Conservation (phyloP, 495 filamentous ascomycete species). For the Tuber calosporum region DNA sequence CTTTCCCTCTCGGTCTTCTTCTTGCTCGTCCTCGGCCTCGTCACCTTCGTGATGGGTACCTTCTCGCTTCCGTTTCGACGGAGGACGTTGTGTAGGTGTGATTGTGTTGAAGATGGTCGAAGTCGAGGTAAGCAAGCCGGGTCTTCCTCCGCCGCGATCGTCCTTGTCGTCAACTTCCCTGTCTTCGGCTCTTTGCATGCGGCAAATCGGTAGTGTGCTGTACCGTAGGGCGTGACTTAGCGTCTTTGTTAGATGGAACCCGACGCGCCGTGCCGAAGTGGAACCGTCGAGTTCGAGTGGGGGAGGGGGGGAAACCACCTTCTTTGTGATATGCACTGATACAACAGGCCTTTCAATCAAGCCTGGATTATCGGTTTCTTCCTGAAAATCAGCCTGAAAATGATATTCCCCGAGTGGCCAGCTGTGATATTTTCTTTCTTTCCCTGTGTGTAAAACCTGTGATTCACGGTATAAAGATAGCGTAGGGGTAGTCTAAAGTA, state of each 20-base stretch:
- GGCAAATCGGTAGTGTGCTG: conserved; percentile 31
- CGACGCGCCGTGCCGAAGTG: conserved; percentile 15
- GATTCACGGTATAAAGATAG: not conserved
- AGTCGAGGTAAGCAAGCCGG: conserved; percentile 17
- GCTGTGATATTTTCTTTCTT: not conserved
- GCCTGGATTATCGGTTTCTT: conserved; percentile 9
- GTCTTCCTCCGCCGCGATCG: conserved; percentile 29
- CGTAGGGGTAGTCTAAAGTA: not conserved
- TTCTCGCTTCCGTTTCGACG: conserved; percentile 14
- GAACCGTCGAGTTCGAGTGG: not conserved
- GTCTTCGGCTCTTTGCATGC: conserved; percentile 30
- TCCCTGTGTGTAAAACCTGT: not conserved
- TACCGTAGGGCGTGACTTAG: conserved; percentile 19
- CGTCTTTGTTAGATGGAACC: conserved; percentile 13
- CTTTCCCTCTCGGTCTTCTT: not conserved
- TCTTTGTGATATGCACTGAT: conserved; percentile 1
- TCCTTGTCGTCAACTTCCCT: conserved; percentile 36
- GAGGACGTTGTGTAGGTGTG: conserved; percentile 8
- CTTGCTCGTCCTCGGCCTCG: conserved; percentile 16
- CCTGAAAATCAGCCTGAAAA: conserved; percentile 20
- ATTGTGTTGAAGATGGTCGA: conserved; percentile 11
- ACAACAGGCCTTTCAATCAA: conserved; percentile 2
- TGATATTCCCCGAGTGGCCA: not conserved
- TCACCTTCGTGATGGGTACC: conserved; percentile 8
- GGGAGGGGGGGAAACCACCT: not conserved